Evolutionary conservation across 2,329 filamentous ascomycete genomes (phyloP).

Genomic region (Cercospora beticola): DNA sequence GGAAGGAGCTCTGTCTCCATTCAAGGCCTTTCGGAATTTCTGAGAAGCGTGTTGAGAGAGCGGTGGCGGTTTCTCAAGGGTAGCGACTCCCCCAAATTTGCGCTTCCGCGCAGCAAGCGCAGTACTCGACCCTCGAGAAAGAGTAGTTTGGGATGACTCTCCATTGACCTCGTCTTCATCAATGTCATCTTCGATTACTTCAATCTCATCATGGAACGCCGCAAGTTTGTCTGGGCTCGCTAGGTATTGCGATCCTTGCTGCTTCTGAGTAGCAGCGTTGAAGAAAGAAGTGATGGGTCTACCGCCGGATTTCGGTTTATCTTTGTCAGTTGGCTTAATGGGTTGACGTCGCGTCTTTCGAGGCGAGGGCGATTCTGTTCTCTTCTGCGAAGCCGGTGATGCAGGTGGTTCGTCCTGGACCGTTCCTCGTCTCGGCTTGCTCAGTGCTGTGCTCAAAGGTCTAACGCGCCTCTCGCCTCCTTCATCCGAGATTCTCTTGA

Average conservation of each 20-base stretch:
- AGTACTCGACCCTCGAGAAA: constrained; percentile 37
- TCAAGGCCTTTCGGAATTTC: constrained; percentile 46
- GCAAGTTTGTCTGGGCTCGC: constrained; percentile 45
- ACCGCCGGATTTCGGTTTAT: constrained; percentile 38
- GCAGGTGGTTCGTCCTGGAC: background rate
- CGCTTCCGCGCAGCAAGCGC: constrained; percentile 39
- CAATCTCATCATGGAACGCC: constrained; percentile 25
- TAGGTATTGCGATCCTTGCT: constrained; percentile 39
- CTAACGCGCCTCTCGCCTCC: background rate
- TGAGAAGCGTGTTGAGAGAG: constrained; percentile 38
- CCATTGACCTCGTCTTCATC: constrained; percentile 30
- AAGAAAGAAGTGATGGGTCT: constrained; percentile 53
- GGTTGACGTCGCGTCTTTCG: constrained; percentile 21
- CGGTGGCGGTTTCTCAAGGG: constrained; percentile 18
- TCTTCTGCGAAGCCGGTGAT: background rate
- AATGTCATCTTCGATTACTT: constrained; percentile 37
- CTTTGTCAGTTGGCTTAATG: constrained; percentile 35
- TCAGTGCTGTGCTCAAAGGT: constrained; percentile 8
- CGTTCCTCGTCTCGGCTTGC: constrained; percentile 5
- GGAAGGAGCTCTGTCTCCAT: constrained; percentile 38
- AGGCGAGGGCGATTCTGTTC: constrained; percentile 16
- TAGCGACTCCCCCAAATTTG: constrained; percentile 30
- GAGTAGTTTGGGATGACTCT: constrained; percentile 16
- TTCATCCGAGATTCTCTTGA: background rate
- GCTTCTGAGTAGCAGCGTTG: constrained; percentile 45